Conservation (phyloP, 2,329 filamentous ascomycete species). For the Paecilomyces sp. region DNA sequence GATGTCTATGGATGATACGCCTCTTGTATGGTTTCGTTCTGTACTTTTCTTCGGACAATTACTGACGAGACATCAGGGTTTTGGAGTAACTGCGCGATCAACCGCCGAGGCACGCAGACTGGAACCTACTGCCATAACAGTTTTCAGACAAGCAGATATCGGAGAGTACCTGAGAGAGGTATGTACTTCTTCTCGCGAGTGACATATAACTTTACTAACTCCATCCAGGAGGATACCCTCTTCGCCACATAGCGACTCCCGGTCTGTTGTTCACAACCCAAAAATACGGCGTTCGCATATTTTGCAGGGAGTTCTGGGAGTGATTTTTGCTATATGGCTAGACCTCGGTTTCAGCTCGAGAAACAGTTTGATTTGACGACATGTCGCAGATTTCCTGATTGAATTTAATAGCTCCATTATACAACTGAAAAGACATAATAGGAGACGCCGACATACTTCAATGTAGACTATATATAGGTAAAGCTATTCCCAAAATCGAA, state of each 20-base stretch:
- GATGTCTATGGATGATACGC: constrained; percentile 84
- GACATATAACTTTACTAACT: constrained; percentile 3
- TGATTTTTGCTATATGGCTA: not conserved
- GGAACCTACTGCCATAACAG: constrained; percentile 83
- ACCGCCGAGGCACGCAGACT: constrained; percentile 75
- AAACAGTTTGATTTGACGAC: not conserved
- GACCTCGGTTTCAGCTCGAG: not conserved
- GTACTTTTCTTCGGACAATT: not conserved
- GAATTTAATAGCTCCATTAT: too few relatives aligned
- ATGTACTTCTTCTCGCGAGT: constrained; percentile 6
- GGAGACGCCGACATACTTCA: too few relatives aligned
- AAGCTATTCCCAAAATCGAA: too few relatives aligned
- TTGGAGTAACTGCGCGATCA: constrained; percentile 82
- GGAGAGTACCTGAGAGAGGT: constrained; percentile 88
- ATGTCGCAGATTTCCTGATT: not conserved
- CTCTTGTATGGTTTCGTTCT: constrained; percentile 41
- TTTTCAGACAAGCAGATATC: constrained; percentile 87
- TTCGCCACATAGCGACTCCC: constrained; percentile 48
- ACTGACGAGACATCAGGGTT: constrained; percentile 52
- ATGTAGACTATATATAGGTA: too few relatives aligned
- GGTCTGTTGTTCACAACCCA: not conserved
- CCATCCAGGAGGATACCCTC: constrained; percentile 49
- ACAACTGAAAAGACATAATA: too few relatives aligned
- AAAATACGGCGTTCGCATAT: constrained; percentile 1
- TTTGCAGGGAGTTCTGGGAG: constrained; percentile 3